phyloP scores from a whole-genome alignment of 805 yeast species.

The Ogataea pini region DNA sequence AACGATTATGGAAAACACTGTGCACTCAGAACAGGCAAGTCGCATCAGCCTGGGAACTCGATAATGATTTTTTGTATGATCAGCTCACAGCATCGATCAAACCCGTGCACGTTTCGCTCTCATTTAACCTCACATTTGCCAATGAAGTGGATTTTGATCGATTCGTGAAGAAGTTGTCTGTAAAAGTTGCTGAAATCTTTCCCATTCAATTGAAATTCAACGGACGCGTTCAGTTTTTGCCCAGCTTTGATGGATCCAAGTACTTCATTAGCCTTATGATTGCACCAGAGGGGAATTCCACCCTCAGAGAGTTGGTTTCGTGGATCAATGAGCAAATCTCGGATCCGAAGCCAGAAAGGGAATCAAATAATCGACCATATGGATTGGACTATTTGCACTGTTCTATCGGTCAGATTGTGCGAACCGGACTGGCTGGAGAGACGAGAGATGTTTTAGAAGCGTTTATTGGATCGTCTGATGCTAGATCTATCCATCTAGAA shows the following conservation, averaged over 20 bases:
- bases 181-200: neutral
- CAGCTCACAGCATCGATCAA: slow-evolving; percentile 16
- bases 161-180: slow-evolving; percentile 3
- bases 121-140: slow-evolving; percentile 21
- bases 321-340: slow-evolving; percentile 17
- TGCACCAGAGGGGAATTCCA: neutral
- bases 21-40: neutral
- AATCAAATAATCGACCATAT: slow-evolving; percentile 9
- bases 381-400: slow-evolving; percentile 13
- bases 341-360: neutral
- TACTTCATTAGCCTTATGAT: slow-evolving; percentile 21
- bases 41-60: slow-evolving; percentile 3
- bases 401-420: slow-evolving; percentile 15
- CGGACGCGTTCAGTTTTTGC: slow-evolving; percentile 13
- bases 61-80: slow-evolving; percentile 12
- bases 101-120: slow-evolving; percentile 24
- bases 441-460: neutral
- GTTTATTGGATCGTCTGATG: neutral
- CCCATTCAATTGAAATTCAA: slow-evolving; percentile 12
- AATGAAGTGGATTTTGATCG: neutral
- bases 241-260: slow-evolving; percentile 19
- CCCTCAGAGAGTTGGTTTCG: slow-evolving; percentile 7
- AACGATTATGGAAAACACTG: slow-evolving; percentile 9
- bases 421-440: neutral
- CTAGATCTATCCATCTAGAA: neutral